A percentile compares a stretch with the other conserved stretches of the same genome.
phyloP scores from a whole-genome alignment of 2,329 filamentous ascomycete species.

The Neoascochyta sp. region DNA sequence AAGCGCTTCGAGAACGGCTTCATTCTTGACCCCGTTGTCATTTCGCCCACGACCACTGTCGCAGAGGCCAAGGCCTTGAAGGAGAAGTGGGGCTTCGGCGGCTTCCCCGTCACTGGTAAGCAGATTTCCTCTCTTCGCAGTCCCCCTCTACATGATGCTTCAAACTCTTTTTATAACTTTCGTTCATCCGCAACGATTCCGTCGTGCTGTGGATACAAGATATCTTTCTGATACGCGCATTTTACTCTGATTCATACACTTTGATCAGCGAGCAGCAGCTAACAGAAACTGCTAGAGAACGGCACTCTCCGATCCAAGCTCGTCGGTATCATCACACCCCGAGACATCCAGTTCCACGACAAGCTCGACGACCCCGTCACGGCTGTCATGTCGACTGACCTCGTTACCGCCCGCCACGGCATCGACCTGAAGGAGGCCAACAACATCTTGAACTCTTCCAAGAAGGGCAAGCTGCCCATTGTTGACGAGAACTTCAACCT shows the following conservation, averaged over 20 bases:
- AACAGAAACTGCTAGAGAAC: slow-evolving; percentile 59
- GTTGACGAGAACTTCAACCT: slow-evolving; percentile 80
- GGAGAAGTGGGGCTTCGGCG: slow-evolving; percentile 97
- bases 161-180: slow-evolving; percentile 84
- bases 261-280: slow-evolving; percentile 11
- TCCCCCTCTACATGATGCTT: slow-evolving; percentile 65
- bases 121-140: slow-evolving; percentile 13
- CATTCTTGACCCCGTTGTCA: slow-evolving; percentile 92
- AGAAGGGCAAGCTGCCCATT: slow-evolving; percentile 97
- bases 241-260: slow-evolving; percentile 3
- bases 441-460: slow-evolving; percentile 85
- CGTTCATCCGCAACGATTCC: slow-evolving; percentile 98
- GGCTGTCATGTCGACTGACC: slow-evolving; percentile 91
- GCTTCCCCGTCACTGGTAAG: slow-evolving; percentile 98
- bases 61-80: slow-evolving; percentile 88
- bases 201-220: slow-evolving; percentile 76
- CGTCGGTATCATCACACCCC: slow-evolving; percentile 93
- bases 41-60: slow-evolving; percentile 81
- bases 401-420: slow-evolving; percentile 80
- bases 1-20: slow-evolving; percentile 99
- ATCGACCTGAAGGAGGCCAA: slow-evolving; percentile 87
- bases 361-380: slow-evolving; percentile 69
- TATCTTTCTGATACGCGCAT: slow-evolving; percentile 47
- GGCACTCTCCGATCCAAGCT: slow-evolving; percentile 94
- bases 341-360: slow-evolving; percentile 95